phyloP scores from a whole-genome alignment of 345 rosid genomes.

The Dipteronia dyeriana region DNA sequence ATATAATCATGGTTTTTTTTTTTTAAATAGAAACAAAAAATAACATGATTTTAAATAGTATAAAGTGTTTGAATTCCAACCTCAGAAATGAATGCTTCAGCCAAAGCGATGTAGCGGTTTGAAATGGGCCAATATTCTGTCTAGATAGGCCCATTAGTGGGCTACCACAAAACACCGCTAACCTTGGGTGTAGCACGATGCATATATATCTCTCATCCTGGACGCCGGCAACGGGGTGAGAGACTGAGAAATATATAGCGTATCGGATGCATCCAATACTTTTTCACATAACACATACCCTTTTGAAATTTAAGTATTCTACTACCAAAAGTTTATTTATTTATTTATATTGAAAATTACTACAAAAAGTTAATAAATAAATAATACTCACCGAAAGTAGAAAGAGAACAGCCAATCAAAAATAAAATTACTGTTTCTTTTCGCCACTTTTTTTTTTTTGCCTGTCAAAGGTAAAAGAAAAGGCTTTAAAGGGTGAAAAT shows the following conservation, averaged over 20 bases:
- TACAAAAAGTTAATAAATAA: background rate
- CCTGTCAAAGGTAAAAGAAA: background rate
- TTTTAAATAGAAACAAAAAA: too few species aligned
- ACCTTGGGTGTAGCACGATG: too few species aligned
- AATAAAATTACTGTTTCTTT: background rate
- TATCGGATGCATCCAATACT: too few species aligned
- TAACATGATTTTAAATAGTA: too few species aligned
- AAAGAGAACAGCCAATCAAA: background rate
- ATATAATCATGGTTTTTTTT: too few species aligned
- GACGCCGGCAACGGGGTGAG: too few species aligned
- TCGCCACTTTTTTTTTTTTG: background rate
- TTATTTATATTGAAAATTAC: background rate
- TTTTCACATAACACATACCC: background rate
- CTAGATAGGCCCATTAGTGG: background rate
- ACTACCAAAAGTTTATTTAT: background rate
- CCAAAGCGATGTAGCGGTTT: background rate
- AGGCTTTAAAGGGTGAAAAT: too few species aligned
- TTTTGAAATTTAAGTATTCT: slow-evolving; percentile 1
- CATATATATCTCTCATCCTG: too few species aligned
- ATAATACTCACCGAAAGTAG: slow-evolving; percentile 6
- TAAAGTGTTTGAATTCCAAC: too few species aligned
- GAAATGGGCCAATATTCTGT: background rate
- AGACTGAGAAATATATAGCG: too few species aligned
- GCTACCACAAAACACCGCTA: background rate
- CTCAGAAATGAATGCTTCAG: background rate